Conservation (phyloP, 805 yeast species). For the Alloascoidea hylecoeti region DNA sequence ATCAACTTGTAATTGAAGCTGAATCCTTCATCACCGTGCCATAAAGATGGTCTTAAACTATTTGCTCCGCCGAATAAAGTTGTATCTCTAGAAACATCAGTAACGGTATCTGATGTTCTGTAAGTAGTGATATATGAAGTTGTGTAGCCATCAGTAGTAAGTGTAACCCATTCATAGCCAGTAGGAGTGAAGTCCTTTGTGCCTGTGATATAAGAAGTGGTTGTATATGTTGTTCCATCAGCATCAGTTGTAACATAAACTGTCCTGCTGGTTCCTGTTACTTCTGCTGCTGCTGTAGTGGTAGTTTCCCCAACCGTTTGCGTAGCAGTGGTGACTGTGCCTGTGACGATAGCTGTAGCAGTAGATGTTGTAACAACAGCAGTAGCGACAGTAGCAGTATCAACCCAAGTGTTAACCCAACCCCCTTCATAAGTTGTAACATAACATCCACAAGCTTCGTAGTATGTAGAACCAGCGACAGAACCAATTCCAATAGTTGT, state of each 20-base stretch:
- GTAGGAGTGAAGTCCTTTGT: no score
- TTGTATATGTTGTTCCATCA: no score
- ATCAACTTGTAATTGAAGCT: not conserved
- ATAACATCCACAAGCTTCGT: not conserved
- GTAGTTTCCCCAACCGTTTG: no score
- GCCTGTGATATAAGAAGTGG: no score
- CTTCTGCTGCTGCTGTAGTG: no score
- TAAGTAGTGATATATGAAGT: not conserved
- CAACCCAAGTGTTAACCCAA: conserved; percentile 1
- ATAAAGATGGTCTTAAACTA: not conserved
- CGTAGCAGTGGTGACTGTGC: not conserved
- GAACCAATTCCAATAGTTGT: not conserved
- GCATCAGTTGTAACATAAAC: no score
- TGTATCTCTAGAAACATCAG: not conserved
- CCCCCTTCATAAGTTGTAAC: not conserved
- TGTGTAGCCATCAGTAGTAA: not conserved
- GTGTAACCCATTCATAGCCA: not conserved
- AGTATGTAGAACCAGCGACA: not conserved
- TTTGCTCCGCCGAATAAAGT: not conserved
- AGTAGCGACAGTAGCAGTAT: not conserved
- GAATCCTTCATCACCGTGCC: not conserved
- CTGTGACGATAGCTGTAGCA: not conserved
- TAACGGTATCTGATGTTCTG: not conserved
- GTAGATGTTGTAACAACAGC: not conserved
- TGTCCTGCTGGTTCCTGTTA: no score